Conservation (phyloP, 768 basidiomycete genomes). For the Bullera alba region DNA sequence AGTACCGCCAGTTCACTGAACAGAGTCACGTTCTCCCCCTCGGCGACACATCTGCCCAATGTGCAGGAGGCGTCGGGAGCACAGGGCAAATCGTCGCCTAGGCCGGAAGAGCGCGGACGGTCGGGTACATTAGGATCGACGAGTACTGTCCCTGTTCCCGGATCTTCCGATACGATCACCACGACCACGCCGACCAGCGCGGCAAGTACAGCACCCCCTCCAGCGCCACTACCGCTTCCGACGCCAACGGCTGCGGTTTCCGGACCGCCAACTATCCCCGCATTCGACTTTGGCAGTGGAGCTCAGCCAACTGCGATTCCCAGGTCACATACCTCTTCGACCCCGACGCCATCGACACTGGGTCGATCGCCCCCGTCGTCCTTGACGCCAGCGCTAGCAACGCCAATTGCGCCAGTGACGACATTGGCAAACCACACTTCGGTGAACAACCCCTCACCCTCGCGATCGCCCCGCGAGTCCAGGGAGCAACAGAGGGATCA, state of each 20-base stretch:
- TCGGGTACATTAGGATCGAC: too few species aligned
- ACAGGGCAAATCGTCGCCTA: too few species aligned
- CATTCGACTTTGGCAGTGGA: neutral
- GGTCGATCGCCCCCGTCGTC: neutral
- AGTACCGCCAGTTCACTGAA: constrained; percentile 6
- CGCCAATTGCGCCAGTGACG: constrained; percentile 20
- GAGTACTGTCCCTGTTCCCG: too few species aligned
- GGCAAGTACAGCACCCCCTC: too few species aligned
- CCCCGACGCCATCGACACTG: constrained; percentile 1
- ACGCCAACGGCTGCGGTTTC: neutral
- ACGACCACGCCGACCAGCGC: too few species aligned
- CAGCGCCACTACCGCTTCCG: too few species aligned
- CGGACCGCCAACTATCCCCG: neutral
- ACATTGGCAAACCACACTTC: constrained; percentile 14
- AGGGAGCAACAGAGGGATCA: neutral
- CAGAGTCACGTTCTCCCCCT: constrained; percentile 5
- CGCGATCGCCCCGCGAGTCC: too few species aligned
- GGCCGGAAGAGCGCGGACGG: too few species aligned
- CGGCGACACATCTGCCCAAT: neutral
- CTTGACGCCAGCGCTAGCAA: constrained; percentile 3
- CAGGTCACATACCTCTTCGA: neutral
- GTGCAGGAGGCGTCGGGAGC: too few species aligned
- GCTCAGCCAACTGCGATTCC: neutral
- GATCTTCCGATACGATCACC: too few species aligned
- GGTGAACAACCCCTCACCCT: neutral